Evolutionary conservation across 176 grass and related monocot species (phyloP), one percentile per base, ranked within the genome.

Genomic region (Cocos nucifera): DNA sequence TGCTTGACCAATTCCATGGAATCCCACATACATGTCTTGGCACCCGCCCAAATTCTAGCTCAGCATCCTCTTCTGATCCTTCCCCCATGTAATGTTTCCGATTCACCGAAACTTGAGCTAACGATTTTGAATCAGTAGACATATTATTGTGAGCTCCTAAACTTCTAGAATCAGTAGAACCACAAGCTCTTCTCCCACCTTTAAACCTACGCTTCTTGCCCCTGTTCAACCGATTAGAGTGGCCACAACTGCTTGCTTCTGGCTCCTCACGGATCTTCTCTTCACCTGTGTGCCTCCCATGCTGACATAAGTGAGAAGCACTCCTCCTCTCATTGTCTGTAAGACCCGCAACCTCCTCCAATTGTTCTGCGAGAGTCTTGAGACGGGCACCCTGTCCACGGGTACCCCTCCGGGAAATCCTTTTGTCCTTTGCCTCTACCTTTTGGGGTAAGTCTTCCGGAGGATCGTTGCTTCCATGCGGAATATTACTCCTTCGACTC

Each of bases 1-100:
- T 88, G 58, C 93, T 80, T 25, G 93, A 98, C 93, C 93, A 98
- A 74, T 88, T 98, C 93, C 87, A 98, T 4, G 93, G 93, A 78
- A 98, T 90, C 50, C 93, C 84, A 56, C 87, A 98, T 29, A 92
- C 77, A 64, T 76, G 88, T 66, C 73, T 83, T 5, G 80, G 64
- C 57, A 71, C 81, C 54, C 67, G 69, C 51, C 66, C 69, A 65
- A 52, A 55, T 22, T 90, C 80, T 55, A 82, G 20, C 58, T 85
- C 65, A 12, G 54, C 76, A 32, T 76, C 72, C 6, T 69, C 20
- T 72, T 44, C 69, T 54, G 50, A 51, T 17, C 71, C 68, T 17
- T 50, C 73, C 19, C 50, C 69, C 2, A 24, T 58, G 6, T 59
- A 62, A 51, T 6, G 0, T 18, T 65, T 65, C 21, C 17, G 16